Evolutionary conservation across 331 rosid species (phyloP).

Genomic region (Acacia concinna): DNA sequence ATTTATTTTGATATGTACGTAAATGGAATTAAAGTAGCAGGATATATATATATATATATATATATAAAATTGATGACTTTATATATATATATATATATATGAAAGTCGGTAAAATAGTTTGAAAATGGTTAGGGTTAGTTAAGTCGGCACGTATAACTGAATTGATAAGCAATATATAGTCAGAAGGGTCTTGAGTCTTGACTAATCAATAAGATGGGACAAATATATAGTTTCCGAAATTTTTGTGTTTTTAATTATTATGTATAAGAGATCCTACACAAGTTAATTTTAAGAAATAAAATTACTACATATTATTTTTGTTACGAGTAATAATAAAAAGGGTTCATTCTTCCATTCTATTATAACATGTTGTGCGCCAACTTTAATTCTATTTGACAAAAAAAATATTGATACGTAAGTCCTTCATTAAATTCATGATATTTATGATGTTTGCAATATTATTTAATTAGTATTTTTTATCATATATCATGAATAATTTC

Average conservation of each 20-base stretch:
- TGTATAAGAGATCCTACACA: too few species aligned
- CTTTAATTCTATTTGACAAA: too few species aligned
- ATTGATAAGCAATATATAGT: neutral
- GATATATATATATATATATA: too few species aligned
- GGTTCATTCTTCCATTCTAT: too few species aligned
- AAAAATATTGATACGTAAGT: neutral
- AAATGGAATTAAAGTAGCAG: neutral
- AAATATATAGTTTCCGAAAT: neutral
- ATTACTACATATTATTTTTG: too few species aligned
- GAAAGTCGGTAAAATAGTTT: neutral
- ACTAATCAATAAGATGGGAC: neutral
- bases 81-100: neutral
- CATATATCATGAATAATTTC: too few species aligned
- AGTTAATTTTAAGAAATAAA: neutral
- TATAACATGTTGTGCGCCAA: too few species aligned
- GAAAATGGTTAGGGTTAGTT: neutral
- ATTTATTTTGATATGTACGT: neutral
- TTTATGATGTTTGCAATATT: too few species aligned
- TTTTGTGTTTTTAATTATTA: too few species aligned
- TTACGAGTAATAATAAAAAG: too few species aligned
- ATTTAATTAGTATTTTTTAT: too few species aligned
- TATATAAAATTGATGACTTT: neutral
- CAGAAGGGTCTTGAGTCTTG: neutral
- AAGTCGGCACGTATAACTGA: neutral
- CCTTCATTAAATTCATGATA: neutral